Conservation (phyloP, 495 filamentous ascomycete genomes). For the Daldinia concentrica region DNA sequence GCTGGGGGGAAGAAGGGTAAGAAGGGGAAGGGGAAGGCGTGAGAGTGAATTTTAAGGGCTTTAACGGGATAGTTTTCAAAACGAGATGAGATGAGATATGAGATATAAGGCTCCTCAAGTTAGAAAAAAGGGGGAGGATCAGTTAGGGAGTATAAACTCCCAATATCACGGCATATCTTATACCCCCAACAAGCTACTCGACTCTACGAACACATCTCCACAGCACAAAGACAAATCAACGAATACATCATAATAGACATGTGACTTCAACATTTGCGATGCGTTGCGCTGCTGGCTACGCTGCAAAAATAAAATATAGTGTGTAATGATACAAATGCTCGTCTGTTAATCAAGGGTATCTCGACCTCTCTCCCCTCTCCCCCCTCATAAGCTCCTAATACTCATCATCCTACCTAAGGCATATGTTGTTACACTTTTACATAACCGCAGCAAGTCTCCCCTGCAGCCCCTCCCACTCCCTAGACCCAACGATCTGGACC, state of each 20-base stretch:
- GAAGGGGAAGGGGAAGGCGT: constrained; percentile 60
- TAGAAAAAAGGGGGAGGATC: no score
- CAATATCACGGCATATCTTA: background rate
- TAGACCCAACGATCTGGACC: constrained; percentile 54
- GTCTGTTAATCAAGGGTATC: constrained; percentile 27
- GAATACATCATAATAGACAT: constrained; percentile 14
- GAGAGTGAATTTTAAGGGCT: constrained; percentile 1
- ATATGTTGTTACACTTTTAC: constrained; percentile 19
- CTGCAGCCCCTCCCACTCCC: constrained; percentile 56
- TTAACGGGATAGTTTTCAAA: no score
- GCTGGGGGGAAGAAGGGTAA: constrained; percentile 54
- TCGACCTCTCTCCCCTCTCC: constrained; percentile 8
- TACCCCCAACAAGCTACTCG: no score
- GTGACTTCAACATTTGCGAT: constrained; percentile 7
- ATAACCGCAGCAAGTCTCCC: constrained; percentile 40
- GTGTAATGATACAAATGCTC: constrained; percentile 20
- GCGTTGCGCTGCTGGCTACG: constrained; percentile 1
- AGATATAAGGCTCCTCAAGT: no score
- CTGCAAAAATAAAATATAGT: background rate
- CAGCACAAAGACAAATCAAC: background rate
- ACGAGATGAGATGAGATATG: no score
- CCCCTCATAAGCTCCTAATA: constrained; percentile 1
- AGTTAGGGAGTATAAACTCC: background rate
- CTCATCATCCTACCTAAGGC: background rate
- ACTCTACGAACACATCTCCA: constrained; percentile 2